Evolutionary conservation across 2,329 filamentous ascomycete species (phyloP).

Genomic region (Aspergillus sergii): DNA sequence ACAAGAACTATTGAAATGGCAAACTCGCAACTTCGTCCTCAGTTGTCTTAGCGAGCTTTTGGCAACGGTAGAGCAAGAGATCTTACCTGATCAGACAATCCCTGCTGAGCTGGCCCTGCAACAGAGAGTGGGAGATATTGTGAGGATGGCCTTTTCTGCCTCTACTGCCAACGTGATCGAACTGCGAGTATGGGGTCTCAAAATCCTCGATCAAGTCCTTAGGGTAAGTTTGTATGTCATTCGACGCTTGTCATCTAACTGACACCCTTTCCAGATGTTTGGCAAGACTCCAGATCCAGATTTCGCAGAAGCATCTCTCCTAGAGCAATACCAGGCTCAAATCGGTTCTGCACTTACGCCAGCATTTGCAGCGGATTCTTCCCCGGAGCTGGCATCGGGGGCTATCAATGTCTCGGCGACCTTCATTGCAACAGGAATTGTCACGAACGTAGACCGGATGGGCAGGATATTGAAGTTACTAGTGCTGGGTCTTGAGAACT

Average conservation of each 20-base stretch:
- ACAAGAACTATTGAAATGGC: conserved; percentile 91
- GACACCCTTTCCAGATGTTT: conserved; percentile 66
- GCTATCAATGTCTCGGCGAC: conserved; percentile 97
- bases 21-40: conserved; percentile 93
- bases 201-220: conserved; percentile 89
- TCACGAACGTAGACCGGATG: conserved; percentile 98
- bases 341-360: conserved; percentile 96
- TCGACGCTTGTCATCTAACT: conserved; percentile 1
- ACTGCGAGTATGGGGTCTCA: conserved; percentile 84
- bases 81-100: conserved; percentile 76
- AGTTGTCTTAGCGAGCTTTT: conserved; percentile 84
- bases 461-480: conserved; percentile 93
- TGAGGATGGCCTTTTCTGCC: conserved; percentile 95
- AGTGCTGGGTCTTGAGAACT: conserved; percentile 87
- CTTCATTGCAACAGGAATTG: conserved; percentile 95
- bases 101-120: conserved; percentile 78
- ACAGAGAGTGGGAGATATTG: conserved; percentile 82
- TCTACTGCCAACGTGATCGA: conserved; percentile 92
- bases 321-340: conserved; percentile 98
- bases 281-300: conserved; percentile 94
- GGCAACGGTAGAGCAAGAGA: conserved; percentile 74
- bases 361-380: conserved; percentile 93
- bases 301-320: conserved; percentile 92
- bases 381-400: conserved; percentile 90
- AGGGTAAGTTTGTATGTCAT: conserved; percentile 52